A percentile compares a stretch with the other conserved stretches of the same genome.
Evolutionary conservation across 768 basidiomycete genomes (phyloP).

Genomic region (Boletellus ananas): DNA sequence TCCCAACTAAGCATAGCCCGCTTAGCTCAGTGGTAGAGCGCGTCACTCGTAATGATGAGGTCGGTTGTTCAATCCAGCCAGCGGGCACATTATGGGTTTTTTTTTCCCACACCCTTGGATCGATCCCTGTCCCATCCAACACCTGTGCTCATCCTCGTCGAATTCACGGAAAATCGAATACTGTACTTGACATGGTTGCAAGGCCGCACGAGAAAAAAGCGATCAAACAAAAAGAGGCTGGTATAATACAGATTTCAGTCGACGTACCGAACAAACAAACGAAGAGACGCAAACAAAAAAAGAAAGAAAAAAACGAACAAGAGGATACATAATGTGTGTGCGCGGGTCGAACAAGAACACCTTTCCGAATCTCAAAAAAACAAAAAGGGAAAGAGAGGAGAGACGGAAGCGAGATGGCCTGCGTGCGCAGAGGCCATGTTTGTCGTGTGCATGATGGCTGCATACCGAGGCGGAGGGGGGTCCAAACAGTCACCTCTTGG

Average conservation of each 20-base stretch:
- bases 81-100: slow-evolving; percentile 19
- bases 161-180: no score
- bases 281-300: background rate
- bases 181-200: no score
- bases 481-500: background rate
- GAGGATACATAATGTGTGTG: slow-evolving; percentile 5
- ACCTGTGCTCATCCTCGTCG: background rate
- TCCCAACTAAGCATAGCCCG: slow-evolving; percentile 7
- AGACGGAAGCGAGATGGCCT: background rate
- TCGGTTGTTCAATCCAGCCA: slow-evolving; percentile 40
- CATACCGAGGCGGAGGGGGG: no score
- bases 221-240: background rate
- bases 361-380: slow-evolving; percentile 1
- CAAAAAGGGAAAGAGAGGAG: background rate
- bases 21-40: slow-evolving; percentile 40
- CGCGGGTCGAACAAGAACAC: background rate
- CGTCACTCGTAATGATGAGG: slow-evolving; percentile 36
- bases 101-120: background rate
- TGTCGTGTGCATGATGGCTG: no score
- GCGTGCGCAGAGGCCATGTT: background rate
- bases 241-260: slow-evolving; percentile 23
- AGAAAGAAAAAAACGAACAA: background rate
- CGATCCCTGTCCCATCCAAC: no score
- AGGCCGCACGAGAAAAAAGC: no score
- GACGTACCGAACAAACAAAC: slow-evolving; percentile 6